Conservation (phyloP, 768 basidiomycete genomes). For the Calocybe cyanea region DNA sequence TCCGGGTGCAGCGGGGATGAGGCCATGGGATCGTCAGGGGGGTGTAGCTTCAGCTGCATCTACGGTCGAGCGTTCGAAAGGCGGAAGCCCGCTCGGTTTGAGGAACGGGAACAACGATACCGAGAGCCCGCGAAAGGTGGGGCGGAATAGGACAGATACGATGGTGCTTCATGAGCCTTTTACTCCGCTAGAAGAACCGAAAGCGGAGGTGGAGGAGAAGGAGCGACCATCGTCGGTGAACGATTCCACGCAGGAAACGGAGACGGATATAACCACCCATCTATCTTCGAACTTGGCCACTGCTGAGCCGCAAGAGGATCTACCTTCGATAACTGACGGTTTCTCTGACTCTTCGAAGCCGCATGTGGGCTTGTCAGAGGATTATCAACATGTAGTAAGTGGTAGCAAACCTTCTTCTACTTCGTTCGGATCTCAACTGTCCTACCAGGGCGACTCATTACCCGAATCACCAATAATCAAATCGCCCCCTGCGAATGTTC, state of each 20-base stretch:
- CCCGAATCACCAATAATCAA: slow-evolving; percentile 15
- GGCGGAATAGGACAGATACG: slow-evolving; percentile 65
- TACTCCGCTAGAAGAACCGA: slow-evolving; percentile 31
- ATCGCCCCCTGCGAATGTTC: slow-evolving; percentile 3
- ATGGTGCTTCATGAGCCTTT: slow-evolving; percentile 59
- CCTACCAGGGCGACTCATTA: slow-evolving; percentile 7
- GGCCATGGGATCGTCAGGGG: slow-evolving; percentile 3
- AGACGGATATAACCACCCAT: not conserved
- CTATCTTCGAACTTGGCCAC: too few relatives aligned
- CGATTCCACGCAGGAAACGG: not conserved
- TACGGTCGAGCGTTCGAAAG: slow-evolving; percentile 13
- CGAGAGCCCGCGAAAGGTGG: slow-evolving; percentile 42
- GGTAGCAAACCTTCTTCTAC: not conserved
- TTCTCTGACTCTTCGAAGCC: not conserved
- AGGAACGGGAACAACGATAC: slow-evolving; percentile 15
- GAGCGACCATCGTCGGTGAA: not conserved
- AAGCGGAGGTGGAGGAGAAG: slow-evolving; percentile 5
- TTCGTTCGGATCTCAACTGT: not conserved
- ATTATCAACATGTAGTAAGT: not conserved
- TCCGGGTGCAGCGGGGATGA: not conserved
- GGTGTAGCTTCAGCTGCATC: not conserved
- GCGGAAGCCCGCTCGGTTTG: slow-evolving; percentile 21
- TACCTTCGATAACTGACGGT: not conserved
- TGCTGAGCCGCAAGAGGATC: not conserved
- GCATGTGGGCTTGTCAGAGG: not conserved